Conservation (phyloP, 371 early-diverging fungal genomes). For the Apophysomyces ossiformis region DNA sequence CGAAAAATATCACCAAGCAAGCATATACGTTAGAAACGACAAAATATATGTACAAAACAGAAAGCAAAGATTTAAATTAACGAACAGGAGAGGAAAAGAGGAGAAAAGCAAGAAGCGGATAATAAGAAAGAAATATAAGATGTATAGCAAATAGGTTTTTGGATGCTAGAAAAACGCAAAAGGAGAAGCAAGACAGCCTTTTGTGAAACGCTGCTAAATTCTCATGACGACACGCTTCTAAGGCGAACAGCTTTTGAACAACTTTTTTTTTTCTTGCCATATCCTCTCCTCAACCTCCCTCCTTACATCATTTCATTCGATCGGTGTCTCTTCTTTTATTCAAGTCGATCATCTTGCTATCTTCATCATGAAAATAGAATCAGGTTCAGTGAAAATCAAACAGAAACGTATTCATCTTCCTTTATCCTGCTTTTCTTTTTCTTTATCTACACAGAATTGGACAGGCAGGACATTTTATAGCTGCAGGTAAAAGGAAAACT, state of each 20-base stretch:
- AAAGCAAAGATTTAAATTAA: neutral
- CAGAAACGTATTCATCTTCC: too few species aligned
- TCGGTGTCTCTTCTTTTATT: too few species aligned
- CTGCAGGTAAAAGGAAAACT: too few species aligned
- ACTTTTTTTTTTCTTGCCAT: neutral
- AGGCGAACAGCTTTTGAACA: neutral
- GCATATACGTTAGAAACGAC: neutral
- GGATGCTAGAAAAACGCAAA: neutral
- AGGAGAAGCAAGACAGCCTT: neutral
- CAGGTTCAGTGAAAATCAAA: too few species aligned
- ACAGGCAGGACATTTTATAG: too few species aligned
- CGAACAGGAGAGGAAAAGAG: neutral
- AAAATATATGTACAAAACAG: neutral
- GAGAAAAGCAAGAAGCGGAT: conserved; percentile 6
- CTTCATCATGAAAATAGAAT: too few species aligned
- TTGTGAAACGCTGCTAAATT: conserved; percentile 5
- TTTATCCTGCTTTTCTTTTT: too few species aligned
- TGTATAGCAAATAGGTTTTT: too few species aligned
- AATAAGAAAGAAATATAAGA: neutral
- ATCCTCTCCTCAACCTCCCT: neutral
- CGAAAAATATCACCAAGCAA: conserved; percentile 4
- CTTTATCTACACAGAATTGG: too few species aligned
- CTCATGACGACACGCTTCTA: conserved; percentile 1
- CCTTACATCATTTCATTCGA: too few species aligned
- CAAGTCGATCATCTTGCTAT: too few species aligned